Evolutionary conservation across 352 stramenopile species (phyloP), one percentile per base, ranked within the genome.

Genomic region (Aphanomyces astaci): DNA sequence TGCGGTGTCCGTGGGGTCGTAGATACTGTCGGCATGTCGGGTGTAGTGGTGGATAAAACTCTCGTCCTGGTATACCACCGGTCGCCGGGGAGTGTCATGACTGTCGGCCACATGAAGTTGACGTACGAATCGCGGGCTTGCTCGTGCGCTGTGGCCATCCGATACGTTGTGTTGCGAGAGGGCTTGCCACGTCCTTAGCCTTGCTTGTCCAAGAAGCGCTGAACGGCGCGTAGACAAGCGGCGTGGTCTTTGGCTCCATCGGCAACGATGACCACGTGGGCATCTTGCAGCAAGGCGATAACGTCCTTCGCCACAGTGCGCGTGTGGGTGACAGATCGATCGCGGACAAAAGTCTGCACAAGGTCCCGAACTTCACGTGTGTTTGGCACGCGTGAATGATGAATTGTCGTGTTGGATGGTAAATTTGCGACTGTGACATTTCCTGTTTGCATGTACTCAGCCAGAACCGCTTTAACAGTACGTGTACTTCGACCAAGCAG

Each of bases 1-100:
- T 27, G 17, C 22, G 17, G 7, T 54, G 46, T 54, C 7, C 46
- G 7, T 22, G 17, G 46, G 46, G 46, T 54, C 46, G 46, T 54
- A 54, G 7, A 54, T 7, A 27, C 46, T 54, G 46, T 54, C 46
- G 7, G 7, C 17, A 27, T 54, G 46, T 10, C 46, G 46, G 19
- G 46, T 22, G 46, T 54, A 54, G 22, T 54, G 46, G 7, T 54
- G 46, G 19, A 54, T 54, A 22, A 54, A 54, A 54, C 46, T 54
- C 19, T 54, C 46, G 46, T 54, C 46, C 4, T 24, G 46, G 46
- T 54, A 22, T 10, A 54, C 46, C 17, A 54, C 24, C 7, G 46
- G 46, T 22, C 46, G 46, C 22, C 46, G 46, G 22, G 46, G 46
- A 4, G 17, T 19, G 19, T 54, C 22, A 27, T 7, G 4, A 4